Percentiles rank a stretch among this genome's conserved stretches.
Evolutionary conservation across 768 basidiomycete species (phyloP).

Genomic region (Agaricus sinodeliciosus): DNA sequence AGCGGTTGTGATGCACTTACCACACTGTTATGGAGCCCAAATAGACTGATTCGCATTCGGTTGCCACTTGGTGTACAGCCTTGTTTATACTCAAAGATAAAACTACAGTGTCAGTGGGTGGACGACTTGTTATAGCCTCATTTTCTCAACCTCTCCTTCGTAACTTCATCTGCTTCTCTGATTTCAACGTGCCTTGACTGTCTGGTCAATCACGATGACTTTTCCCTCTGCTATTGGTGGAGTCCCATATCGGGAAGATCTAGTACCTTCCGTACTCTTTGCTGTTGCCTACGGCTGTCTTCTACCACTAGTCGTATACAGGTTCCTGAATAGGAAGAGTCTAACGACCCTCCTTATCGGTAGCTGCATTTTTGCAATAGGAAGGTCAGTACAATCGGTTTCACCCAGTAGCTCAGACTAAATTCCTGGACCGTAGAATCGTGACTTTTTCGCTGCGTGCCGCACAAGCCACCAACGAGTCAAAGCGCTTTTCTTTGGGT

Average conservation of each 20-base stretch:
- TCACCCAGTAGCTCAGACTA: no score
- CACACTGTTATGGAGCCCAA: no score
- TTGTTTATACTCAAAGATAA: no score
- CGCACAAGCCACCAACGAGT: constrained; percentile 8
- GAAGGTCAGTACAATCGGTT: constrained; percentile 20
- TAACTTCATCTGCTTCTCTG: no score
- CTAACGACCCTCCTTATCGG: constrained; percentile 26
- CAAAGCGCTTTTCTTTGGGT: constrained; percentile 8
- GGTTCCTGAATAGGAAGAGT: constrained; percentile 21
- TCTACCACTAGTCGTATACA: constrained; percentile 23
- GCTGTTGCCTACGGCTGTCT: constrained; percentile 24
- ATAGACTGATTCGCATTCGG: no score
- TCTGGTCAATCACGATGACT: background rate
- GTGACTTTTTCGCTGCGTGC: constrained; percentile 19
- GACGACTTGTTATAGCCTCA: no score
- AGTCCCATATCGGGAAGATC: constrained; percentile 22
- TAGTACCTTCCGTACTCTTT: constrained; percentile 31
- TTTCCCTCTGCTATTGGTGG: constrained; percentile 35
- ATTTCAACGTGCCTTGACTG: no score
- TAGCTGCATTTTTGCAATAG: constrained; percentile 21
- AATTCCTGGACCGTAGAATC: constrained; percentile 9
- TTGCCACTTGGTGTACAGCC: no score
- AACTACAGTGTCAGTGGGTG: no score
- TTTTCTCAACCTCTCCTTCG: no score
- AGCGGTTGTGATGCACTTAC: no score